Evolutionary conservation across 192 early-diverging fungal genomes (phyloP).

Genomic region (Coemansia sp.): DNA sequence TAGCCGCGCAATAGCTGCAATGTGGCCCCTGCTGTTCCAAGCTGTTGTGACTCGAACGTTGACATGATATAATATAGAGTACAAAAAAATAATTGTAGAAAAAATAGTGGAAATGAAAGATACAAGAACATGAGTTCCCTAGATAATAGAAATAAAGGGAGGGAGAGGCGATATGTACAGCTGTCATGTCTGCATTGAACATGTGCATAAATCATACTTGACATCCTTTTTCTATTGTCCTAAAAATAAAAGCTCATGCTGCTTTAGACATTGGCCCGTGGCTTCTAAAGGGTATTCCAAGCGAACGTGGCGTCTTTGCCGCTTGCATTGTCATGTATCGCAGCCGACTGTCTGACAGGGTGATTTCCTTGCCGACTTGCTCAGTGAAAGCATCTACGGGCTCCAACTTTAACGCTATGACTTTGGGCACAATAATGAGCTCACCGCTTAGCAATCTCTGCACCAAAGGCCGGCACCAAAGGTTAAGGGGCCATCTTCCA

Average conservation of each 20-base stretch:
- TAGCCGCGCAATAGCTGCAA: background rate
- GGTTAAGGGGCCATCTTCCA: background rate
- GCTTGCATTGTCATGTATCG: background rate
- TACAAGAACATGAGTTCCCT: background rate
- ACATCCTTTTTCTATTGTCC: background rate
- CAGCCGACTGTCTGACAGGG: conserved; percentile 11
- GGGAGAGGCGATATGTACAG: background rate
- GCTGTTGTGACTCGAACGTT: background rate
- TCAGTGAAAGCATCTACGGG: conserved; percentile 7
- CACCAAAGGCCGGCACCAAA: background rate
- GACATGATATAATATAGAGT: background rate
- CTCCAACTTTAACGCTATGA: background rate
- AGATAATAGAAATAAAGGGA: background rate
- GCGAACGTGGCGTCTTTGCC: background rate
- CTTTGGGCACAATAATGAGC: background rate
- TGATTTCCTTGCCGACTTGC: conserved; percentile 13
- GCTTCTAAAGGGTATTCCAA: background rate
- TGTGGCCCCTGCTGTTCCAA: background rate
- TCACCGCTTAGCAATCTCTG: background rate
- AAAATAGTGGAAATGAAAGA: background rate
- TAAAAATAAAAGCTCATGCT: background rate
- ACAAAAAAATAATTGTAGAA: background rate
- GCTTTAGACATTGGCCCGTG: background rate
- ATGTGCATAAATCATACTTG: too few species aligned
- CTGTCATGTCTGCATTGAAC: too few species aligned